These are phyloP conservation scores for Tausonia pullulans DNA, from an alignment of 1,284 basidiomycete species.

Conservation along the genomic window DNA sequence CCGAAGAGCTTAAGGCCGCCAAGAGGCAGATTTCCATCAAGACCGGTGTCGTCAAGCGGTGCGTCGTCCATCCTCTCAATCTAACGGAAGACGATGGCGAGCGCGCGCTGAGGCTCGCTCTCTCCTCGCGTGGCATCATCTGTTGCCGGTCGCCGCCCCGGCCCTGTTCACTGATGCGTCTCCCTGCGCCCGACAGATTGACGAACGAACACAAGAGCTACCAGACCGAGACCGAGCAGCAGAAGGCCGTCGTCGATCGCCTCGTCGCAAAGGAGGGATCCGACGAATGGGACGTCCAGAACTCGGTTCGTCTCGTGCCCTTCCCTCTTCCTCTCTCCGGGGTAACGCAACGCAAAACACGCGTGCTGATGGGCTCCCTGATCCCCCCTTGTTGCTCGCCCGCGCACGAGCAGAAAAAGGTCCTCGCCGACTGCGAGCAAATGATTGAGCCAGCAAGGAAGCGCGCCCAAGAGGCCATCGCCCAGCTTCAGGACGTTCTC, in stretches of 20 bases:
- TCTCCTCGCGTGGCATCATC: not conserved
- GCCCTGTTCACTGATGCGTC: not conserved
- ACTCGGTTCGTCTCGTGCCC: not conserved
- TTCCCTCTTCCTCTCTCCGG: not conserved
- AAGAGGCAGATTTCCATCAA: slow-evolving; percentile 16
- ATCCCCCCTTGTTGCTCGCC: not conserved
- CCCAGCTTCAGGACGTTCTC: slow-evolving; percentile 19
- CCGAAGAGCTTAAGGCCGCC: not conserved
- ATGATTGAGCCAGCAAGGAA: slow-evolving; percentile 21
- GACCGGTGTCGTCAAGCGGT: slow-evolving; percentile 16
- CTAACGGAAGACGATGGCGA: not conserved
- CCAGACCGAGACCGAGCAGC: slow-evolving; percentile 9
- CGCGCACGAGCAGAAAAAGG: slow-evolving; percentile 18
- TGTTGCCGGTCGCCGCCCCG: not conserved
- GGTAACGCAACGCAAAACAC: not conserved
- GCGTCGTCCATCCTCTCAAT: not conserved
- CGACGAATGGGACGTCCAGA: slow-evolving; percentile 17
- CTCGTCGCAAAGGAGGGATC: slow-evolving; percentile 10
- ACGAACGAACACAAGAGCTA: slow-evolving; percentile 12
- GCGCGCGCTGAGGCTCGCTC: not conserved
- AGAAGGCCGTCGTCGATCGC: slow-evolving; percentile 6
- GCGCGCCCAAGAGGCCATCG: slow-evolving; percentile 17
- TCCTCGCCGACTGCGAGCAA: slow-evolving; percentile 20
- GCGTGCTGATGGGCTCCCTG: not conserved
- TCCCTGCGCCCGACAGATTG: not conserved